A percentile compares a stretch with the other conserved stretches of the same genome.
Evolutionary conservation across 192 early-diverging fungal species (phyloP).

Genomic region (Podochytrium sp.): DNA sequence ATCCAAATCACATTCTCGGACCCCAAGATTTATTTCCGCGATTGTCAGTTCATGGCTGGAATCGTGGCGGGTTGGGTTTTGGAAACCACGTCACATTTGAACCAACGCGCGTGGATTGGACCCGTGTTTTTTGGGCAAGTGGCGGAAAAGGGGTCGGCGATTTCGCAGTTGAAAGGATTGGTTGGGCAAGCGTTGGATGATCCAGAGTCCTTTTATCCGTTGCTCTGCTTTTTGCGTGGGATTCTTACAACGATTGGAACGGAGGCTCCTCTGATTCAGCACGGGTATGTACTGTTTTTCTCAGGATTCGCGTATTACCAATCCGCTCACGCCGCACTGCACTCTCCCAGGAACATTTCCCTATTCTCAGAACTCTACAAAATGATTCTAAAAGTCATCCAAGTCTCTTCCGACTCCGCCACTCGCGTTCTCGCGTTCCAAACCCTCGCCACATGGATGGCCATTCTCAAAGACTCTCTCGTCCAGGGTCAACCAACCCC

Average conservation of each 20-base stretch:
- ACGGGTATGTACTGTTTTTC: neutral
- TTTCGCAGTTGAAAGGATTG: neutral
- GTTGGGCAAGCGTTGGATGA: conserved; percentile 4
- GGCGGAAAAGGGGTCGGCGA: neutral
- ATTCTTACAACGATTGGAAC: conserved; percentile 25
- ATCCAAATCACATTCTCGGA: conserved; percentile 26
- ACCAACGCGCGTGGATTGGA: neutral
- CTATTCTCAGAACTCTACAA: conserved; percentile 13
- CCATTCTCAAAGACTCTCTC: neutral
- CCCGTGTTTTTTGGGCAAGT: neutral
- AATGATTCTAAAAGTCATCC: conserved; percentile 17
- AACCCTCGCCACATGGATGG: conserved; percentile 39
- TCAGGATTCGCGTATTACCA: too few species aligned
- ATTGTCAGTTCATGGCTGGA: conserved; percentile 45
- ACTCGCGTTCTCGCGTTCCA: conserved; percentile 41
- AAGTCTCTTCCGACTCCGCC: conserved; percentile 22
- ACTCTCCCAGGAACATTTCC: neutral
- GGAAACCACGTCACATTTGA: conserved; percentile 1
- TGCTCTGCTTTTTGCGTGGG: conserved; percentile 35
- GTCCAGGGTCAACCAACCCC: neutral
- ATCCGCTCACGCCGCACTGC: neutral
- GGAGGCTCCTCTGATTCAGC: neutral
- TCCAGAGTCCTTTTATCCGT: conserved; percentile 1
- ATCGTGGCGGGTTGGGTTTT: conserved; percentile 31
- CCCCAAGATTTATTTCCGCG: conserved; percentile 20